These are phyloP conservation scores for Tuber calosporum DNA, from an alignment of 495 filamentous ascomycete genomes.

Conservation along the genomic window DNA sequence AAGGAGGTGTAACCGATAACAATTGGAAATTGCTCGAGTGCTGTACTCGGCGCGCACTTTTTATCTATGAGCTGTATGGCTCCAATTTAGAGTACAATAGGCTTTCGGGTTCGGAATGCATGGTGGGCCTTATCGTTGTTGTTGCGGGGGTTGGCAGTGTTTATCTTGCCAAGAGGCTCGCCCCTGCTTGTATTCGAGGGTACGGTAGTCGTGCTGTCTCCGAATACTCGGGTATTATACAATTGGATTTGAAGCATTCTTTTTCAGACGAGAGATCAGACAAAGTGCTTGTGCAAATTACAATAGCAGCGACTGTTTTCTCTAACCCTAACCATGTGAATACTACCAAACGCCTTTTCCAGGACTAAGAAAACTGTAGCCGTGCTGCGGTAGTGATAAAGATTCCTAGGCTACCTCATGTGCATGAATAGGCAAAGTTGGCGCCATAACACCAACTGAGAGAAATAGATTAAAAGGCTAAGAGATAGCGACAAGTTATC, in stretches of 20 bases:
- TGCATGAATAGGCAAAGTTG: neutral
- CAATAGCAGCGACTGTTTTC: neutral
- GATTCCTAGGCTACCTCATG: neutral
- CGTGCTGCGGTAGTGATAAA: neutral
- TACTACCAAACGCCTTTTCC: neutral
- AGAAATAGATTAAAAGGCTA: neutral
- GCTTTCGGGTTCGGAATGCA: neutral
- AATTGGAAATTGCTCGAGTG: neutral
- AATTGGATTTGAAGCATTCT: neutral
- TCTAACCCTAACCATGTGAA: neutral
- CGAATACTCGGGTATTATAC: neutral
- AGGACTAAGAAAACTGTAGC: neutral
- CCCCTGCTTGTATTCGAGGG: neutral
- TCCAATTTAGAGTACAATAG: neutral
- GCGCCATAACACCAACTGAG: neutral
- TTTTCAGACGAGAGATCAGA: neutral
- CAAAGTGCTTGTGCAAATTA: neutral
- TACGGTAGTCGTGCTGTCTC: neutral
- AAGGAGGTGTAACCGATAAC: neutral
- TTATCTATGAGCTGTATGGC: neutral
- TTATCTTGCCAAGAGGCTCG: neutral
- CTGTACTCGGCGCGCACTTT: neutral
- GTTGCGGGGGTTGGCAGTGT: neutral
- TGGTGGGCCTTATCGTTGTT: neutral
- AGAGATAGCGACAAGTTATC: neutral